These are phyloP conservation scores for Durotheca rogersii DNA, from an alignment of 495 filamentous ascomycete species.

Conservation along the genomic window DNA sequence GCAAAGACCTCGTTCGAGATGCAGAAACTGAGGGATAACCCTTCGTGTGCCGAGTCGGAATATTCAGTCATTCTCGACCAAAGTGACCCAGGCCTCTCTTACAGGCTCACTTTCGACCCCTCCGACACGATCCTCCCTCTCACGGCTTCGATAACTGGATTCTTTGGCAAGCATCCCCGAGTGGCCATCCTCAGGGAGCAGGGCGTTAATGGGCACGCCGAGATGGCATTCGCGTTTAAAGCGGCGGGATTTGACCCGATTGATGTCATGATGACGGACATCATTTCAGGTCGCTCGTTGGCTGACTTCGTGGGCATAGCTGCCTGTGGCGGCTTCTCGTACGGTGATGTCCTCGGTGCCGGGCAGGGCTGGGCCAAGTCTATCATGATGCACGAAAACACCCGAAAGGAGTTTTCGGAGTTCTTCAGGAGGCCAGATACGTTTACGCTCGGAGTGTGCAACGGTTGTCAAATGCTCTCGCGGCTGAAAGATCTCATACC, in stretches of 20 bases:
- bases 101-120: constrained; percentile 80
- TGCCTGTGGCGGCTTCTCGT: constrained; percentile 95
- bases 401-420: constrained; percentile 69
- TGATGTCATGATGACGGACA: constrained; percentile 96
- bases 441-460: constrained; percentile 93
- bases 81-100: constrained; percentile 78
- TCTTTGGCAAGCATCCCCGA: constrained; percentile 71
- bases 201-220: constrained; percentile 90
- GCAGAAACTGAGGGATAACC: constrained; percentile 88
- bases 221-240: constrained; percentile 96
- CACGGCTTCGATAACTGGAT: constrained; percentile 65
- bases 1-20: constrained; percentile 83
- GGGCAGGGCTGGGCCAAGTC: constrained; percentile 97
- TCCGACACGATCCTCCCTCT: constrained; percentile 70
- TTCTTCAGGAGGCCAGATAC: constrained; percentile 92
- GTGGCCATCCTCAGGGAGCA: constrained; percentile 95
- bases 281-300: constrained; percentile 76
- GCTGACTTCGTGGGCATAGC: constrained; percentile 82
- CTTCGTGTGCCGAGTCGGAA: constrained; percentile 82
- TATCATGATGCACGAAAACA: constrained; percentile 77
- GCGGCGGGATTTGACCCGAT: constrained; percentile 86
- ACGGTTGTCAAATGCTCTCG: constrained; percentile 94
- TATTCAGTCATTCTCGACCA: constrained; percentile 75
- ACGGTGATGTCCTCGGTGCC: constrained; percentile 93
- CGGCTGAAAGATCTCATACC: constrained; percentile 82